Base-by-base conservation (phyloP, 2,329 filamentous ascomycete species). In the Cordyceps javanica region DNA sequence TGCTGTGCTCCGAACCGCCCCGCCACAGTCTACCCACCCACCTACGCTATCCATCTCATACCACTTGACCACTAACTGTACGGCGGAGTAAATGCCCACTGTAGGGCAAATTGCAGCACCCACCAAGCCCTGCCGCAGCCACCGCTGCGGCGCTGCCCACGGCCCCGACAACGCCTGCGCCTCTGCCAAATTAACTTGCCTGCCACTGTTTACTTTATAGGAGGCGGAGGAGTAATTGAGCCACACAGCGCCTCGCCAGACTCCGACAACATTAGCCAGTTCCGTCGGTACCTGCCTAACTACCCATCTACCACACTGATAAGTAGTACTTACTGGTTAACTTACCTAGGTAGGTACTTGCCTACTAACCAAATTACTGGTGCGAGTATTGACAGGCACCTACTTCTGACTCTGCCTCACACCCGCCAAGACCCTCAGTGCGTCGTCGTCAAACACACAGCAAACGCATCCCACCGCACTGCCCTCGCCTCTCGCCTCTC, bases 381-480 rank as follows among this genome's bases (percentile, higher is more conserved):
- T n/a, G n/a, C n/a, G n/a, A n/a, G n/a, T n/a, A n/a, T n/a, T n/a
- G n/a, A n/a, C n/a, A n/a, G n/a, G n/a, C n/a, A n/a, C n/a, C n/a
- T n/a, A n/a, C n/a, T n/a, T n/a, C n/a, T n/a, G n/a, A n/a, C n/a
- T 5, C 19, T 54, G 38, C 39, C 44, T 11, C 23, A 21, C 19
- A n/a, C 26, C 30, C 28, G 28, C 41, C 51, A 54, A 54, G 51
- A 32, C 50, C 21, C 19, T 32, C 45, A 28, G n/a, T 6, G 14
- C 51, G 36, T 54, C 41, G 30, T 36, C 51, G 21, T 36, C 51
- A 44, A 23, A 34, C 51, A 26, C 51, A 13, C 39, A 54, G 39
- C 51, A 54, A 54, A 54, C 51, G 51, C 39, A 32, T n/a, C 11
- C 39, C 39, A 9, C 23, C 39, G 30, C 39, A 45, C 51, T 54